Evolutionary conservation across 2,329 filamentous ascomycete species (phyloP).

Genomic region (Ceratocystis cubensis): DNA sequence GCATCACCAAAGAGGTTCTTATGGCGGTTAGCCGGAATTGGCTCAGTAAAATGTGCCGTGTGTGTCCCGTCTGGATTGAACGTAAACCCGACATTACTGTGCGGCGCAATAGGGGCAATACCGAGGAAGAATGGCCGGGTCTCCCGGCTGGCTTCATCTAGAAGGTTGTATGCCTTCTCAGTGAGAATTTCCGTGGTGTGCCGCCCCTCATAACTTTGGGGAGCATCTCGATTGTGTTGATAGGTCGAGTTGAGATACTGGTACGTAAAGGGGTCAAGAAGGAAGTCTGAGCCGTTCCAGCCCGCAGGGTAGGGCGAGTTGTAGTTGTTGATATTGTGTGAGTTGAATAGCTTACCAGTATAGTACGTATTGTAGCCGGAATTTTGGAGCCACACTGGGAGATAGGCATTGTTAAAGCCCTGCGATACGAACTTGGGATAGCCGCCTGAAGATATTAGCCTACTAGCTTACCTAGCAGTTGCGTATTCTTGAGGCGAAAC

Average conservation of each 20-base stretch:
- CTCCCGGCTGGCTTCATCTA: slow-evolving; percentile 38
- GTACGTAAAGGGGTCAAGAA: slow-evolving; percentile 56
- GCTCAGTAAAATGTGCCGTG: slow-evolving; percentile 27
- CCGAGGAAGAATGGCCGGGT: slow-evolving; percentile 44
- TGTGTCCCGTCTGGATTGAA: slow-evolving; percentile 21
- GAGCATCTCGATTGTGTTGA: slow-evolving; percentile 44
- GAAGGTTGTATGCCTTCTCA: slow-evolving; percentile 38
- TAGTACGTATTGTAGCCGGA: slow-evolving; percentile 43
- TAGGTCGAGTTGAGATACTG: slow-evolving; percentile 54
- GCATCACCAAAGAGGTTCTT: slow-evolving; percentile 45
- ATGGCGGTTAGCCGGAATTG: slow-evolving; percentile 40
- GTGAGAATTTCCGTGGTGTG: slow-evolving; percentile 43
- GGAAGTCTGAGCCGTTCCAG: slow-evolving; percentile 44
- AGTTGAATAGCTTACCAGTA: slow-evolving; percentile 44
- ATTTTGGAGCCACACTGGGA: slow-evolving; percentile 40
- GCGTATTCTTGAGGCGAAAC: slow-evolving; percentile 21
- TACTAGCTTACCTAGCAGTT: slow-evolving; percentile 1
- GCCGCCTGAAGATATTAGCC: slow-evolving; percentile 24
- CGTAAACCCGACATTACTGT: slow-evolving; percentile 26
- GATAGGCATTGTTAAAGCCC: slow-evolving; percentile 38
- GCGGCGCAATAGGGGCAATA: slow-evolving; percentile 36
- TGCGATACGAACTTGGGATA: slow-evolving; percentile 41
- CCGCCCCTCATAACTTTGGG: slow-evolving; percentile 39
- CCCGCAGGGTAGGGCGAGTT: slow-evolving; percentile 40
- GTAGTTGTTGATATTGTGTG: slow-evolving; percentile 38